These are phyloP conservation scores for Monosporascus sp. DNA, from an alignment of 2,329 filamentous ascomycete genomes.

Conservation along the genomic window DNA sequence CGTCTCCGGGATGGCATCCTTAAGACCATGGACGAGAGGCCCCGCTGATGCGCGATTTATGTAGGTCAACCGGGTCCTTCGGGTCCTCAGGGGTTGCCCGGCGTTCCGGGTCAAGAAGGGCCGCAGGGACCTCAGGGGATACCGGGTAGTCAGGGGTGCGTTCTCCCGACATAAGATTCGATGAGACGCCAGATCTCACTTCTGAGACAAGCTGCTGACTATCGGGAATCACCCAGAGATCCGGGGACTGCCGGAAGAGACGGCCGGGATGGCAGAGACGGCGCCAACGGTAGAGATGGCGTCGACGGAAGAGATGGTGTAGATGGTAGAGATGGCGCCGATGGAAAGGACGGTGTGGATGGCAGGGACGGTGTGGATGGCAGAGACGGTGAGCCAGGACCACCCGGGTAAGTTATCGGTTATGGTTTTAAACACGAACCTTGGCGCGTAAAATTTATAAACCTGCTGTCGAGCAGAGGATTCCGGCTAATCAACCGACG, in stretches of 20 bases:
- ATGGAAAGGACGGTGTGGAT: not conserved
- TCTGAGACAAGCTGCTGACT: too few relatives aligned
- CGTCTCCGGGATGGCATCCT: too few relatives aligned
- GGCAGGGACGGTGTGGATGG: not conserved
- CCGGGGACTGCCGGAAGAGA: not conserved
- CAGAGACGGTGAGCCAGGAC: not conserved
- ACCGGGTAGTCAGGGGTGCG: not conserved
- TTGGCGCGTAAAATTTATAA: not conserved
- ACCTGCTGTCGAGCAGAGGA: not conserved
- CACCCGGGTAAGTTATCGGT: not conserved
- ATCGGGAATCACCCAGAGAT: not conserved
- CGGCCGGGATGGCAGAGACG: not conserved
- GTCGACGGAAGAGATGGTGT: not conserved
- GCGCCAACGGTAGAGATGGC: not conserved
- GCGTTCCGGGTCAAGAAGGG: not conserved
- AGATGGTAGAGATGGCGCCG: not conserved
- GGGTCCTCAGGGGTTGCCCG: not conserved
- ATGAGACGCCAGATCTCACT: too few relatives aligned
- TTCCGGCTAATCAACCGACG: not conserved
- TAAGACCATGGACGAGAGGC: too few relatives aligned
- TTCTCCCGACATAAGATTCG: not conserved
- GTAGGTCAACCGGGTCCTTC: not conserved
- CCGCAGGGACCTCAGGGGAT: not conserved
- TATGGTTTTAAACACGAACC: not conserved
- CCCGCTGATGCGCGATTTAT: not conserved